Base-by-base conservation (phyloP, 2,329 filamentous ascomycete genomes). In the Scedosporium apiospermum region DNA sequence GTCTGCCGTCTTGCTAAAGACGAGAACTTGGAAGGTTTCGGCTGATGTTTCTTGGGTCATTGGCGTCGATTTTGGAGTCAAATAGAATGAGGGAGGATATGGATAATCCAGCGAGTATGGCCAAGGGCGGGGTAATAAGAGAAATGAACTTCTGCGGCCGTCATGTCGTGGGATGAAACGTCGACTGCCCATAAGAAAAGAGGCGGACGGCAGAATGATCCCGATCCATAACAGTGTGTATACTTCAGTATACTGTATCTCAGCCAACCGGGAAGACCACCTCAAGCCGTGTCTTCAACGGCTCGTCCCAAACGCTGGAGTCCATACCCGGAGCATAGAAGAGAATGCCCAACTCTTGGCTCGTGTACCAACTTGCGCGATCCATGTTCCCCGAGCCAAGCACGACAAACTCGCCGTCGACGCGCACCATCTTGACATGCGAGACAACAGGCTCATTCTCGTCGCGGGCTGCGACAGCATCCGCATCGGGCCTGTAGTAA, bases 321-420 rank as follows among this genome's bases (percentile, higher is more conserved):
- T 71, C 73, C 42, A 77, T 74, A 0, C 68, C 72, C 2, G 76
- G 75, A n/a, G 75, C 74, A 55, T 80, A 74, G 62, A 86, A 81
- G 49, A 86, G 69, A 34, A 95, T 77, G 1, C 90, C 90, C 23
- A 95, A 76, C 74, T 96, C 91, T 73, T 95, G 91, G 71, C 89
- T 93, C 4, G 91, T 95, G 73, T 85, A 93, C 89, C 89, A 95
- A 70, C 89, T 93, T 6, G 91, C 90, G 1, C 90, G 82, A 74
- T 96, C 91, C 80, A 93, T 85, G 71, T 96, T 96, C 1, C 90
- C 90, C 18, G 89, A 93, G 0, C 91, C 91, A 2, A 95, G 75
- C 0, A 95, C 79, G 1, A 87, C 78, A 21, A 86, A 84, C 65
- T 85, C 78, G 1, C 79, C 78, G 71, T 96, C 91, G 2, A 93